Conservation (phyloP, 1,284 basidiomycete genomes). For the Cystobasidiaceae sp. region DNA sequence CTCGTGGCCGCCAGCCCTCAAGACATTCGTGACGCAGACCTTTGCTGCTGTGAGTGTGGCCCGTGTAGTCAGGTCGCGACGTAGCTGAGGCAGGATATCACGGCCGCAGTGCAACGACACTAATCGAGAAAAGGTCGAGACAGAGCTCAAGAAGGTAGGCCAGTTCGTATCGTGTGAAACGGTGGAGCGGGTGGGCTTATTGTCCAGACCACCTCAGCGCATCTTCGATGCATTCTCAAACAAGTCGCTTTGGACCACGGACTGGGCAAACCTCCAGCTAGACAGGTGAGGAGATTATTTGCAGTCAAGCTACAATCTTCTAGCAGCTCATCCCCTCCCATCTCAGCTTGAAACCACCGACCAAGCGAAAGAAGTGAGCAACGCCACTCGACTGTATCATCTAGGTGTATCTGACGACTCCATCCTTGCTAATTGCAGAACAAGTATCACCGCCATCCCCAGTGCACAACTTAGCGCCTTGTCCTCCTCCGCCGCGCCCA, state of each 20-base stretch:
- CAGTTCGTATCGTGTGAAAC: neutral
- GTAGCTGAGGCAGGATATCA: neutral
- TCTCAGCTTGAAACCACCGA: conserved; percentile 59
- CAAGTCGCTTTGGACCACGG: conserved; percentile 77
- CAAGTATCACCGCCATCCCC: conserved; percentile 10
- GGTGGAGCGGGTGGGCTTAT: neutral
- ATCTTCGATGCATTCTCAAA: conserved; percentile 51
- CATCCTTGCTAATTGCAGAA: neutral
- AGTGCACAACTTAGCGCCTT: conserved; percentile 14
- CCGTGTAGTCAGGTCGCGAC: conserved; percentile 7
- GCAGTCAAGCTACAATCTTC: conserved; percentile 4
- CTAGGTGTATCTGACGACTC: neutral
- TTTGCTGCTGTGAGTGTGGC: conserved; percentile 38
- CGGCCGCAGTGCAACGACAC: conserved; percentile 44
- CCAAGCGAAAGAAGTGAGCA: conserved; percentile 56
- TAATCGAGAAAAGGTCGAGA: conserved; percentile 47
- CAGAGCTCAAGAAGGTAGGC: conserved; percentile 46
- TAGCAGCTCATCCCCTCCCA: neutral
- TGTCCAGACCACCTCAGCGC: conserved; percentile 2
- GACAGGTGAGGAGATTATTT: conserved; percentile 56
- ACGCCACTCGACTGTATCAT: conserved; percentile 9
- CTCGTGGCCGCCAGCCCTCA: conserved; percentile 32
- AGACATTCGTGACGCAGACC: conserved; percentile 43
- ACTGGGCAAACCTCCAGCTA: conserved; percentile 75
- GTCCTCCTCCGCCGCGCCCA: neutral